Evolutionary conservation across 2,329 filamentous ascomycete genomes (phyloP), one percentile per base, ranked within the genome.

Genomic region (Claviceps spartinae): DNA sequence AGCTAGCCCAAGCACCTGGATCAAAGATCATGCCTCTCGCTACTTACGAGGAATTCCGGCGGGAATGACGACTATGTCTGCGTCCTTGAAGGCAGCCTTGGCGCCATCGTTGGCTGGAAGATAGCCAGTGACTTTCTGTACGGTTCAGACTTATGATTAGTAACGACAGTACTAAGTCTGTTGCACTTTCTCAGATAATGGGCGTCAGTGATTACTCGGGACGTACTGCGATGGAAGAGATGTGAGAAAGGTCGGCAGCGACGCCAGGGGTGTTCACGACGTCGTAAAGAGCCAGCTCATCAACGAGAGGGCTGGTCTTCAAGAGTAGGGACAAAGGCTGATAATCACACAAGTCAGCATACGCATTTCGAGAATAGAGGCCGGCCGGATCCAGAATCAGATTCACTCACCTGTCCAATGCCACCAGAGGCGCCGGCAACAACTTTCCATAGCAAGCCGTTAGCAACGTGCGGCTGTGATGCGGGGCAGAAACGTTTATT

Each of bases 181-280:
- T 50, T 13, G n/a, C 8, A 34, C n/a, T 18, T 50, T 24, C 36
- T n/a, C 20, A 47, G 49, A 52, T 41, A 30, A 30, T 30, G 11
- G 36, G 47, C n/a, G n/a, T 26, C 56, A 54, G 53, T 55, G 42
- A 51, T 30, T 18, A 5, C 37, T 45, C 26, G 8, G 8, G 47
- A 43, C 75, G 69, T 69, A 83, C 86, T 58, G 93, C 91, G 62
- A 81, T 79, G 56, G 89, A 88, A 55, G 91, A 95, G 73, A 98
- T 97, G 79, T 98, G 93, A 55, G 90, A 96, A 55, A 98, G 83
- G 70, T 98, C 93, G 65, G 91, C 83, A 59, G 90, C 88, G 66
- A 98, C 93, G 72, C 93, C 93, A 62, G 89, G 90, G 49, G 89
- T 94, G 81, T 97, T 96, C 72, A 97, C 91, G 60, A 98, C 90